Base-by-base conservation (phyloP, 768 basidiomycete species). In the Agrocybe praecox region DNA sequence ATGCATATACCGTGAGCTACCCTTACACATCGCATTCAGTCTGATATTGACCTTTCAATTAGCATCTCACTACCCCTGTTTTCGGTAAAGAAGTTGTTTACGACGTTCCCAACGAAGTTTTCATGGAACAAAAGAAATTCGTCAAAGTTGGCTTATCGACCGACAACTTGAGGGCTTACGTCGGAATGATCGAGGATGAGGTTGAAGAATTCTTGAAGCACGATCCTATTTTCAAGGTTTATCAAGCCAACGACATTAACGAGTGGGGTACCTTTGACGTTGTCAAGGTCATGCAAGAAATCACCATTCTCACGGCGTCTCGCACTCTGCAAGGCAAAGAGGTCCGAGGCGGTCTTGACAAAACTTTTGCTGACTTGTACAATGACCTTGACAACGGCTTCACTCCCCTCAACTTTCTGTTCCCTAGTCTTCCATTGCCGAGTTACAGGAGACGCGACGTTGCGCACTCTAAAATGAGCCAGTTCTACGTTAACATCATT, bases 101-200 rank as follows among this genome's bases (percentile, higher is more conserved):
- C 70, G 97, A 98, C 65, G 87, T 92, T 49, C 96, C 97, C 29
- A 98, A 98, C 71, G 92, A 96, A 46, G 76, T 91, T 45, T 88
- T 99, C 73, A 98, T 99, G 96, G 95, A 99, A 66, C 97, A 99
- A 72, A 99, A 99, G 81, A 91, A 90, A 69, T 98, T 98, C 67
- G 89, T 98, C 73, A 99, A 99, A 76, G 87, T 94, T 59, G 96
- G 97, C 21, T 85, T 99, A 19, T 92, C 94, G 11, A 86, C 85
- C 12, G 96, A 98, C 23, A 96, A 96, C 72, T 86, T 99, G 72
- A 85, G 88, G 43, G 80, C 86, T 26, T 98, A 99, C 50, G 80
- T 87, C 18, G 85, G 86, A 49, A 87, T 92, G 84, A 88, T 93
- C 55, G 86, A 86, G 57, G 80, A 91, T 40, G 89, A 90, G 67